Evolutionary conservation across 345 rosid species (phyloP).

Genomic region (Gossypium turneri): DNA sequence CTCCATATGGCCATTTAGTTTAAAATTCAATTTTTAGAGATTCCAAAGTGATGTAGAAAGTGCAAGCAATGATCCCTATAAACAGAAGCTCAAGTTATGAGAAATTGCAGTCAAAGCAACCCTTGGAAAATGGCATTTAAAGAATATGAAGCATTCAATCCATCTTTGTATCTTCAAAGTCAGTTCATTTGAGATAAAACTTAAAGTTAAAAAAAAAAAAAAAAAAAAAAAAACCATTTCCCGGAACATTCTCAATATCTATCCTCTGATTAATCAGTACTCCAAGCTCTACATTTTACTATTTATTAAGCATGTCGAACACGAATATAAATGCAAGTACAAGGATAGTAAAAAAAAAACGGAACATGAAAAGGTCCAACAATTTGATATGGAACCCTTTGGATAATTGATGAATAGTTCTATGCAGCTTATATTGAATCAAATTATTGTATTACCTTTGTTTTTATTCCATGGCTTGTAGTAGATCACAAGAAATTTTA

Average conservation of each 20-base stretch:
- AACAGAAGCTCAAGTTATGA: background rate
- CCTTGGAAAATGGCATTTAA: background rate
- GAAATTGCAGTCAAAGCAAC: background rate
- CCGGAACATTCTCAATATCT: background rate
- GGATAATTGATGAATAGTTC: background rate
- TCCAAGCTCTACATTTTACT: background rate
- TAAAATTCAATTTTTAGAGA: background rate
- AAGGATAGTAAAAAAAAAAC: background rate
- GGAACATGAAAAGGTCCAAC: constrained; percentile 6
- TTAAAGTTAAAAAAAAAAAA: too few species aligned
- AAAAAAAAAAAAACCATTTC: too few species aligned
- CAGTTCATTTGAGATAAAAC: too few species aligned
- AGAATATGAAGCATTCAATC: background rate
- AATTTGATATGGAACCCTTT: background rate
- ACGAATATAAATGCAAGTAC: background rate
- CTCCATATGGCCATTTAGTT: too few species aligned
- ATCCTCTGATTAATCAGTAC: background rate
- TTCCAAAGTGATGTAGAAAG: background rate
- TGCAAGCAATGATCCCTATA: background rate
- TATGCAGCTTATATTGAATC: background rate
- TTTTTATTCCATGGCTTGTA: background rate
- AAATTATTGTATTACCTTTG: background rate
- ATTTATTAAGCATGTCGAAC: background rate
- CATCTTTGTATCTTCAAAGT: too few species aligned
- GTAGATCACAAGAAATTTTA: background rate